Percentiles rank a stretch among this genome's conserved stretches.
Conservation (phyloP, 306 rosid species). For the Prunus dulcis region DNA sequence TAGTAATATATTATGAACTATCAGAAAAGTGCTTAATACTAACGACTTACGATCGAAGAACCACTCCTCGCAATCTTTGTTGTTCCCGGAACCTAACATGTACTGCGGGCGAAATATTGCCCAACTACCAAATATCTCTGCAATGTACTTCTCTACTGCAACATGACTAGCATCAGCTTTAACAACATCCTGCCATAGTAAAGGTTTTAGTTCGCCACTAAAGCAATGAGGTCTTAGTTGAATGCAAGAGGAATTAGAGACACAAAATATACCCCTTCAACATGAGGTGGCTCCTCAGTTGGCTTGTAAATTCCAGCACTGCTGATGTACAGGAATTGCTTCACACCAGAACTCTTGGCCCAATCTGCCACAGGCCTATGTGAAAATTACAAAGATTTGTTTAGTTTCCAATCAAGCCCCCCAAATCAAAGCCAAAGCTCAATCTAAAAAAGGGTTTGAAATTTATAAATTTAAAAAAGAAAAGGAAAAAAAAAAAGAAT, state of each 20-base stretch:
- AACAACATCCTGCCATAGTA: constrained; percentile 60
- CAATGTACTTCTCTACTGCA: constrained; percentile 80
- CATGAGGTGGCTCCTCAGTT: constrained; percentile 90
- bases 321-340: constrained; percentile 87
- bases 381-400: constrained; percentile 7
- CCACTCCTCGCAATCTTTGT: constrained; percentile 97
- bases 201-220: not conserved
- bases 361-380: constrained; percentile 85
- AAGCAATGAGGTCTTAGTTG: not conserved
- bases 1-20: not conserved
- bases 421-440: not conserved
- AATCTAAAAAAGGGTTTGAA: no score
- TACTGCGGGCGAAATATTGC: constrained; percentile 82
- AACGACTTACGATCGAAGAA: constrained; percentile 75
- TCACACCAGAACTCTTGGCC: constrained; percentile 87
- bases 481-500: no score
- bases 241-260: constrained; percentile 1
- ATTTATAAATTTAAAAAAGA: no score
- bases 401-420: not conserved
- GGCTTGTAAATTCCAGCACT: constrained; percentile 94
- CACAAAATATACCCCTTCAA: constrained; percentile 75
- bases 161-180: constrained; percentile 89
- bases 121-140: constrained; percentile 64
- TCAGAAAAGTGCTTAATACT: not conserved
- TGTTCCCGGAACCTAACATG: constrained; percentile 96